Evolutionary conservation across 2,329 filamentous ascomycete species (phyloP).

Genomic region (Esteya vermicola): DNA sequence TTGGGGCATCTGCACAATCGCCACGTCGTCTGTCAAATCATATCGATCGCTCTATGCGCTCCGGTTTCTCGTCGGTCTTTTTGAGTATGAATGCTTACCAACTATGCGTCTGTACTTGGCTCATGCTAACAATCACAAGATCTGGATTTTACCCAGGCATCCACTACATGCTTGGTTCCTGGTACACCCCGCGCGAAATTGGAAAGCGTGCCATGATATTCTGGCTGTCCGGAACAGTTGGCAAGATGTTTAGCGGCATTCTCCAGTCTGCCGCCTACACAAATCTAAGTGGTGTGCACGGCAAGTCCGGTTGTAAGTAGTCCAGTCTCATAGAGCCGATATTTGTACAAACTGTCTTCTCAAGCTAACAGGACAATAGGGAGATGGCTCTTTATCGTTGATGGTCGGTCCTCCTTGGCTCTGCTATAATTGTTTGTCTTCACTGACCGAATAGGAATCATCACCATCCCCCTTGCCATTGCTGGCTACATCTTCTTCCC

Average conservation of each 20-base stretch:
- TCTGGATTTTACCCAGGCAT: slow-evolving; percentile 37
- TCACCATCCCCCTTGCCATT: slow-evolving; percentile 30
- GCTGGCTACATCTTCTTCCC: slow-evolving; percentile 36
- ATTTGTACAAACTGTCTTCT: too few relatives aligned
- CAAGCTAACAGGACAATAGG: slow-evolving; percentile 16
- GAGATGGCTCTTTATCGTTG: slow-evolving; percentile 36
- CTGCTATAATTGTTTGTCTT: too few relatives aligned
- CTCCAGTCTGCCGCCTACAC: slow-evolving; percentile 36
- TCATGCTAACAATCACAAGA: slow-evolving; percentile 1
- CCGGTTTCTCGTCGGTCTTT: slow-evolving; percentile 38
- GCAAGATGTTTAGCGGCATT: slow-evolving; percentile 17
- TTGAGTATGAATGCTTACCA: slow-evolving; percentile 33
- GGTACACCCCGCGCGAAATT: slow-evolving; percentile 47
- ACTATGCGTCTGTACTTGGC: too few relatives aligned
- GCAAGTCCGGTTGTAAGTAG: slow-evolving; percentile 30
- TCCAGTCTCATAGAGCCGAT: not conserved
- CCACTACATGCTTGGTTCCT: slow-evolving; percentile 31
- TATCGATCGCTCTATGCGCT: slow-evolving; percentile 26
- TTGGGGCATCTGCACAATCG: slow-evolving; percentile 14
- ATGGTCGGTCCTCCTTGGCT: too few relatives aligned
- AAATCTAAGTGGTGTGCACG: slow-evolving; percentile 32
- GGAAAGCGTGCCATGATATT: slow-evolving; percentile 51
- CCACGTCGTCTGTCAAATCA: slow-evolving; percentile 11
- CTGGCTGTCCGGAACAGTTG: slow-evolving; percentile 42
- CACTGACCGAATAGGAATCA: too few relatives aligned